Evolutionary conservation across 345 rosid species (phyloP), one percentile per base, ranked within the genome.

Genomic region (Salix viminalis): DNA sequence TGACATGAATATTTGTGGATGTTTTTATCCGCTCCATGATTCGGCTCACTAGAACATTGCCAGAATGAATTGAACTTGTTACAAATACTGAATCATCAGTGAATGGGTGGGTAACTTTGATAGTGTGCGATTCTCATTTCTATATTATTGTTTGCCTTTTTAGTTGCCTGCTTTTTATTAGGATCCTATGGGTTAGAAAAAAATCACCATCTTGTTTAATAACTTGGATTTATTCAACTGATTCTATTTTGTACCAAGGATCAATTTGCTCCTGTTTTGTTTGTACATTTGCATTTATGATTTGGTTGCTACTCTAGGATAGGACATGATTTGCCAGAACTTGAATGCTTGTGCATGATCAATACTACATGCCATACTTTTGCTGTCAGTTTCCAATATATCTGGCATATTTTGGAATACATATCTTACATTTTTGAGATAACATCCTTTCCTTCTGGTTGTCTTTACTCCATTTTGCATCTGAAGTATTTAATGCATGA

Each of bases 401-500:
- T 56, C 62, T n/a, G 14, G 26, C 28, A 56, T 19, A 9, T 56
- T 56, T 4, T 21, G 28, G 62, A n/a, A 7, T 56, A 0, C 62
- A n/a, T n/a, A 9, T 7, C n/a, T 28, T 70, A 14, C 13, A 21
- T 6, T 70, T 32, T 34, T 30, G 7, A 32, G 44, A 30, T 32
- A 37, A 24, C 28, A 36, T 21, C 21, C 21, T 39, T 23, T 9
- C 62, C 15, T 58, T 61, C 21, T 60, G 48, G 58, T 52, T 74
- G 23, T 0, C 60, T 7, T 30, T 56, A 26, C 41, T 50, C 24
- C 23, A 11, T n/a, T 6, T 67, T 30, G 21, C 14, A 67, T 18
- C 69, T 41, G 54, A 54, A 46, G 54, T 76, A 8, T 30, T 28
- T 60, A 42, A 72, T 71, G 61, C 36, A 56, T 79, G 60, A 67